A percentile compares a stretch with the other conserved stretches of the same genome.
Evolutionary conservation across 1,284 basidiomycete species (phyloP).

Genomic region (Ceratobasidium theobromae): DNA sequence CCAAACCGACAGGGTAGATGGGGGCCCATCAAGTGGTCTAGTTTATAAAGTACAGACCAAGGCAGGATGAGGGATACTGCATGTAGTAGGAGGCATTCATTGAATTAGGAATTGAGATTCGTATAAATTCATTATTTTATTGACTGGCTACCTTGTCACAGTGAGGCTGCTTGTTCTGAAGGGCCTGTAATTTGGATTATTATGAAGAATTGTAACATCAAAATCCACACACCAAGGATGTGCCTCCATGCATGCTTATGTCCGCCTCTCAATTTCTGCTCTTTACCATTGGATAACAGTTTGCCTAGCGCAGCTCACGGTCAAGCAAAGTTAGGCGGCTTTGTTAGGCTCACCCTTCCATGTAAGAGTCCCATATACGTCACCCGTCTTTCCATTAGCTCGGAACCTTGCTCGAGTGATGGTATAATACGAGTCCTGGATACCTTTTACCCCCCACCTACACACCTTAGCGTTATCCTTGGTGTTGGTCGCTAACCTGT

Average conservation of each 20-base stretch:
- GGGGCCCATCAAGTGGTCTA: background rate
- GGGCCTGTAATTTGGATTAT: background rate
- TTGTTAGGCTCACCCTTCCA: conserved; percentile 61
- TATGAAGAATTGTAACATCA: background rate
- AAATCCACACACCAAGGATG: background rate
- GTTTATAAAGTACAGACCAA: background rate
- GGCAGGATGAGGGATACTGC: background rate
- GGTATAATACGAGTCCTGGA: conserved; percentile 67
- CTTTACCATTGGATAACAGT: conserved; percentile 41
- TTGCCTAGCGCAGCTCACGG: conserved; percentile 43
- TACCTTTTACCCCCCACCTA: conserved; percentile 69
- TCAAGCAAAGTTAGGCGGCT: background rate
- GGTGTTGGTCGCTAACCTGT: background rate
- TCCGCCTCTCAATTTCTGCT: conserved; percentile 46
- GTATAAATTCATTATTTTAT: background rate
- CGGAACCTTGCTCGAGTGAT: conserved; percentile 69
- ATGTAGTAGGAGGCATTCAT: background rate
- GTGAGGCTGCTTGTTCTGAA: too few relatives aligned
- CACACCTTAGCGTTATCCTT: background rate
- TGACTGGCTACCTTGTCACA: background rate
- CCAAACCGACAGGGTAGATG: background rate
- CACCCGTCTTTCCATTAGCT: conserved; percentile 68
- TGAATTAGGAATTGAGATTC: too few relatives aligned
- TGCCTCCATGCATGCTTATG: conserved; percentile 48
- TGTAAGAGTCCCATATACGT: conserved; percentile 71